Conservation (phyloP, 2,329 filamentous ascomycete genomes). For the Diplocarpon rosae region DNA sequence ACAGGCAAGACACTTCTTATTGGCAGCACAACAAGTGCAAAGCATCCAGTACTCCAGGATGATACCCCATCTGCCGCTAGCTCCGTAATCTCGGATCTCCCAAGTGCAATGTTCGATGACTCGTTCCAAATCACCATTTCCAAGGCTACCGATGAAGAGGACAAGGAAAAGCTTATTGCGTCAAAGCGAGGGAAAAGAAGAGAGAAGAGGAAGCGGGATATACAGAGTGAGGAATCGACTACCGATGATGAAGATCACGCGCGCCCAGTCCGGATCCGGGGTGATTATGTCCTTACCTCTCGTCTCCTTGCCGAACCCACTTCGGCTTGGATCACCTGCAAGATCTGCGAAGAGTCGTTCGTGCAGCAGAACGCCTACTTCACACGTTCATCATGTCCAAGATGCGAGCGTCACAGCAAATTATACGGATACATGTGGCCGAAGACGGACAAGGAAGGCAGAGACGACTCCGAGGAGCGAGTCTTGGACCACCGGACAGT, state of each 20-base stretch:
- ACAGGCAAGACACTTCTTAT: constrained; percentile 17
- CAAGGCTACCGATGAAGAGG: neutral
- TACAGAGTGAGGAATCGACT: constrained; percentile 5
- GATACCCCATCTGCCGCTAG: constrained; percentile 2
- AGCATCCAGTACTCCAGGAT: constrained; percentile 19
- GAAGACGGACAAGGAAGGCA: constrained; percentile 76
- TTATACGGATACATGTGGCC: constrained; percentile 94
- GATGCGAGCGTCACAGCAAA: constrained; percentile 92
- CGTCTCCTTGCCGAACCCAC: constrained; percentile 61
- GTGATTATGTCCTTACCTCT: constrained; percentile 75
- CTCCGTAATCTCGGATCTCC: constrained; percentile 15
- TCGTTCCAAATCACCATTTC: neutral
- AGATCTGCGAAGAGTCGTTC: constrained; percentile 70
- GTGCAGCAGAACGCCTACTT: constrained; percentile 83
- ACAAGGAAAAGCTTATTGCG: neutral
- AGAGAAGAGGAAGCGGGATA: constrained; percentile 10
- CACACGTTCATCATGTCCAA: constrained; percentile 74
- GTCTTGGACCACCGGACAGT: constrained; percentile 72
- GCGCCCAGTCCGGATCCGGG: constrained; percentile 42
- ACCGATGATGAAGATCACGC: constrained; percentile 17
- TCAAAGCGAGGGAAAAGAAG: constrained; percentile 1
- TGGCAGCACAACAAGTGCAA: constrained; percentile 12
- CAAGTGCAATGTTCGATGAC: constrained; percentile 11
- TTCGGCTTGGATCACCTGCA: constrained; percentile 83
- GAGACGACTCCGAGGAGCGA: constrained; percentile 58